Evolutionary conservation across 768 basidiomycete genomes (phyloP).

Genomic region (Agaricus sinodeliciosus): DNA sequence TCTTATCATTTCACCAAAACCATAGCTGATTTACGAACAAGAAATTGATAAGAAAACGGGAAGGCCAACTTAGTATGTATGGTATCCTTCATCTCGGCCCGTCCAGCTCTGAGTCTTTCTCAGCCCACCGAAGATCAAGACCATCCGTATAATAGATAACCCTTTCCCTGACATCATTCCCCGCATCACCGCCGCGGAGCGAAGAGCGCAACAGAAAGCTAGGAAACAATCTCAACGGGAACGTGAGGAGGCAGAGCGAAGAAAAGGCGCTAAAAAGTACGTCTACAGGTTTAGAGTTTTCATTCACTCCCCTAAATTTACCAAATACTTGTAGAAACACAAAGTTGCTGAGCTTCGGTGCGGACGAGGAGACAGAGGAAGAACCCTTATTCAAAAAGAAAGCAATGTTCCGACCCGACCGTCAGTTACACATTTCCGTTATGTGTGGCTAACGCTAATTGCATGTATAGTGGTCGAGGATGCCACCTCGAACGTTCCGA

Average conservation of each 20-base stretch:
- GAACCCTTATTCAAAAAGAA: constrained; percentile 68
- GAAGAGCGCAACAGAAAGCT: constrained; percentile 76
- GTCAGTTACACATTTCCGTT: constrained; percentile 40
- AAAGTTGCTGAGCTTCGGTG: constrained; percentile 83
- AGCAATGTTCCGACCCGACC: constrained; percentile 74
- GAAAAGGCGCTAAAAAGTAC: constrained; percentile 85
- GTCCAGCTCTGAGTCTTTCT: not conserved
- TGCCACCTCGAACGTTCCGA: constrained; percentile 28
- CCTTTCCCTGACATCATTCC: constrained; percentile 95
- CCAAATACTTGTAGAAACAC: constrained; percentile 57
- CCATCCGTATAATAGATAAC: constrained; percentile 81
- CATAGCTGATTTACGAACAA: constrained; percentile 18
- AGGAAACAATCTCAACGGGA: constrained; percentile 69
- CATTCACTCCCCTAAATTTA: not conserved
- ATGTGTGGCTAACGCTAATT: constrained; percentile 1
- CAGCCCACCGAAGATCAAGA: constrained; percentile 89
- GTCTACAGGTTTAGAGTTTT: constrained; percentile 16
- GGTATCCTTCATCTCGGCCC: not conserved
- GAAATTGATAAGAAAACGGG: constrained; percentile 70
- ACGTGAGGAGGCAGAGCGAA: constrained; percentile 66
- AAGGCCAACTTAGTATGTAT: constrained; percentile 66
- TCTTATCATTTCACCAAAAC: not conserved
- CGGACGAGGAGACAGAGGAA: constrained; percentile 54
- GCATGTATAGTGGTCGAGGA: constrained; percentile 29
- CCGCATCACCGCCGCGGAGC: constrained; percentile 92